Base-by-base conservation (phyloP, 495 filamentous ascomycete genomes). In the Physcia stellaris region DNA sequence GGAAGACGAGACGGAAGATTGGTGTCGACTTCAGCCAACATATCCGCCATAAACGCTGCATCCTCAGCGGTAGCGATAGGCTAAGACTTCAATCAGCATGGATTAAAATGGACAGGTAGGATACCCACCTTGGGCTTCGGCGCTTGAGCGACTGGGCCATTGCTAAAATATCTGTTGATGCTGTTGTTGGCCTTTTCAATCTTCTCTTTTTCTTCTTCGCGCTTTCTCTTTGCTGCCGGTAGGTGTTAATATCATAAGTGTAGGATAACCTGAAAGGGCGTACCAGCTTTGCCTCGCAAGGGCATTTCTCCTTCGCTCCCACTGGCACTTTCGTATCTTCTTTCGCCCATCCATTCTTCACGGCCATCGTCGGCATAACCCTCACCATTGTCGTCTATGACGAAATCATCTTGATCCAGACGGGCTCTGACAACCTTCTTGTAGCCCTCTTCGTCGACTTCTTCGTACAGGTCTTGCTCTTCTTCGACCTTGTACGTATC, bases 301-400 rank as follows among this genome's bases (percentile, higher is more conserved):
- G 75, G 70, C 34, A 73, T 51, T 37, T 80, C 82, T 15, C 73
- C 77, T 17, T 85, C 80, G 48, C 80, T 84, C 47, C 83, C 84
- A 5, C 67, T 68, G 23, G 62, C 66, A 46, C 77, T 76, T 43
- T 75, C 67, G 49, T 83, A 78, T 28, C 52, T 59, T 15, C 61
- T 70, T 45, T 81, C 74, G 40, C 68, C 65, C 45, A 92, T 85
- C 92, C 90, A 98, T 32, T 94, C 90, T 55, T 98, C 90, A 35
- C 90, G 82, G 40, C 90, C 90, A 54, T 98, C 92, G 52, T 98
- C 90, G 36, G 82, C 88, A 54, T 98, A 98, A 19, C 86, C 84
- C 44, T 83, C 83, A 36, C 86, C 87, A 60, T 92, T 86, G 59
- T 90, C 83, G 58, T 92, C 84, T 37, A 98, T 83, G 39, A 98